Evolutionary conservation across 345 rosid species (phyloP), one percentile per base, ranked within the genome.

Genomic region (Anacardium occidentale): DNA sequence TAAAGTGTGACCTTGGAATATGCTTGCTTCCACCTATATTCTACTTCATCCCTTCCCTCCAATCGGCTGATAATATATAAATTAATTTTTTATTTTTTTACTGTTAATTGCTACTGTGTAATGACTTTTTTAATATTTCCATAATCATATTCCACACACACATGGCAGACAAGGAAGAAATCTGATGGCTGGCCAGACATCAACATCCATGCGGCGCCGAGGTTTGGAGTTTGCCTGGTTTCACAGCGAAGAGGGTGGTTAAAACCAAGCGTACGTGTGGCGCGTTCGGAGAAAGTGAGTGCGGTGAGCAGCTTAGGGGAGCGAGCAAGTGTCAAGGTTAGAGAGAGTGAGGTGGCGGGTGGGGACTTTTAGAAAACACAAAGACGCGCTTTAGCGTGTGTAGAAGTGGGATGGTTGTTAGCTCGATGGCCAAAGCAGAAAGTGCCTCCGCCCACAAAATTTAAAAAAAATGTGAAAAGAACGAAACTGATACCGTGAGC

Each of bases 111-210:
- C 37, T 14, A 7, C 15, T 12, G 51, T 29, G 25, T 18, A 4
- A 20, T n/a, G 66, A 71, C 59, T 66, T 37, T 69, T 69, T 69
- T 42, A 57, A 45, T 61, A 20, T 47, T 47, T 20, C 9, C 37
- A 14, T 17, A 42, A 40, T 18, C 21, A 10, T 20, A 70, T 45
- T 59, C 57, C 20, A 11, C 2, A 3, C 11, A 59, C 66, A 60
- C 58, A 66, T 70, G 74, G 74, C 74, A 10, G 18, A 6, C 18
- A 5, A 4, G 26, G 10, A 15, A 1, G 50, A 13, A 26, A 64
- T 59, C 54, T 4, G 26, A 6, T 37, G 17, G 58, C 12, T 18
- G 25, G 5, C 1, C 58, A 22, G 54, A 7, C 71, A 24, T 15
- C 9, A 1, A 6, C 1, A 20, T 24, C 48, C 56, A 64, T 69